Evolutionary conservation across 306 rosid species (phyloP).

Genomic region (Luffa acutangula): DNA sequence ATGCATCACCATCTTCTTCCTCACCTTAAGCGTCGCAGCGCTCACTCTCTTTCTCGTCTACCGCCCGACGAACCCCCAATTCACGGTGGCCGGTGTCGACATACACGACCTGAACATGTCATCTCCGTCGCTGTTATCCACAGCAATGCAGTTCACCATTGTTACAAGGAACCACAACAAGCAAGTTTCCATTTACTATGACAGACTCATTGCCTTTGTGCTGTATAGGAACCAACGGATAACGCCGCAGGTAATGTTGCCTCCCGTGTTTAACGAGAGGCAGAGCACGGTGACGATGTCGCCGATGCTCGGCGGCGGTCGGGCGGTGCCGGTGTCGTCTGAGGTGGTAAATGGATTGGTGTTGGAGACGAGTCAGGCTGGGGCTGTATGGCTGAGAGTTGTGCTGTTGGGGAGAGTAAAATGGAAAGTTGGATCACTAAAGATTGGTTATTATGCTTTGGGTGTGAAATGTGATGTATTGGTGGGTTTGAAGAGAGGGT

Average conservation of each 20-base stretch:
- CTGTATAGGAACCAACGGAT: conserved; percentile 43
- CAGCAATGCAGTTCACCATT: conserved; percentile 61
- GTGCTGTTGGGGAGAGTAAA: conserved; percentile 52
- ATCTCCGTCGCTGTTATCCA: conserved; percentile 26
- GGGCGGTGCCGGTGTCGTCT: conserved; percentile 30
- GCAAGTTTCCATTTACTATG: conserved; percentile 48
- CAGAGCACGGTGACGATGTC: conserved; percentile 38
- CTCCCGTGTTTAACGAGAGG: conserved; percentile 29
- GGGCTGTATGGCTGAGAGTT: conserved; percentile 36
- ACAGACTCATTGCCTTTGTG: conserved; percentile 34
- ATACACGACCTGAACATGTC: conserved; percentile 44
- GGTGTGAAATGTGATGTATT: conserved; percentile 50
- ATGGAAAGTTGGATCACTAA: conserved; percentile 54
- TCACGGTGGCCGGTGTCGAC: conserved; percentile 39
- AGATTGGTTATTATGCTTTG: conserved; percentile 38
- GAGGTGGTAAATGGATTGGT: conserved; percentile 19
- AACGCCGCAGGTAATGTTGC: conserved; percentile 47
- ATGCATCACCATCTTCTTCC: conserved; percentile 41
- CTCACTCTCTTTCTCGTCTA: conserved; percentile 67
- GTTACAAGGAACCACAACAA: conserved; percentile 54
- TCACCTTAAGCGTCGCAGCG: conserved; percentile 31
- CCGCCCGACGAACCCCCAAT: conserved; percentile 55
- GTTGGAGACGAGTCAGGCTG: conserved; percentile 34
- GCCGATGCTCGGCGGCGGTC: conserved; percentile 42
- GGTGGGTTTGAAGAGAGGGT: conserved; percentile 53